phyloP scores from a whole-genome alignment of 2,329 filamentous ascomycete genomes.

The Cercospora janseana region DNA sequence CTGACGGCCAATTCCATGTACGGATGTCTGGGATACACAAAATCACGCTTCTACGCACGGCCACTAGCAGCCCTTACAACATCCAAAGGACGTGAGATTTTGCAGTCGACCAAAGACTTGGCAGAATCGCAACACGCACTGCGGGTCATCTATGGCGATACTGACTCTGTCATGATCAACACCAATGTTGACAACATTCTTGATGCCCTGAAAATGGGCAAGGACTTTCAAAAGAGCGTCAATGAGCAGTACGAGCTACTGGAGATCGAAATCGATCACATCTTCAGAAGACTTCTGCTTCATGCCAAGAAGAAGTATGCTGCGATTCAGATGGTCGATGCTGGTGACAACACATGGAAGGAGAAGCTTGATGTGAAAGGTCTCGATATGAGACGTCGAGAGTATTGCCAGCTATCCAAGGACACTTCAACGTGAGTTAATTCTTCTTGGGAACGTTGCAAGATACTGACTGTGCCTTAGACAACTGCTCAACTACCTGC shows the following conservation, averaged over 20 bases:
- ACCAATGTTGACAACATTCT: conserved; percentile 92
- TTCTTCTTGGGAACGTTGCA: not conserved
- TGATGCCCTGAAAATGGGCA: conserved; percentile 85
- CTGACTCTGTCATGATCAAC: conserved; percentile 99
- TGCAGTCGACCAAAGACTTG: conserved; percentile 91
- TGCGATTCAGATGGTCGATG: conserved; percentile 87
- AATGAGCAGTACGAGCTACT: conserved; percentile 90
- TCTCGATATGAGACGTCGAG: conserved; percentile 94
- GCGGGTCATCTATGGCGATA: conserved; percentile 97
- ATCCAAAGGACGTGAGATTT: conserved; percentile 95
- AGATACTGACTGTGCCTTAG: conserved; percentile 39
- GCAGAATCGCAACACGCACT: conserved; percentile 80
- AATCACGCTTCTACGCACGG: conserved; percentile 94
- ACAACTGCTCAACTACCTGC: conserved; percentile 85
- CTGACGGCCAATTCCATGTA: conserved; percentile 99
- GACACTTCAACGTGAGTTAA: conserved; percentile 70
- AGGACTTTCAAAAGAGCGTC: conserved; percentile 91
- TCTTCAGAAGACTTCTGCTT: conserved; percentile 87
- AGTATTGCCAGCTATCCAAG: conserved; percentile 94
- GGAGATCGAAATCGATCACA: conserved; percentile 97
- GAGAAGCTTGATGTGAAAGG: conserved; percentile 98
- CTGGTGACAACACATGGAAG: conserved; percentile 76
- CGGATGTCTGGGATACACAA: conserved; percentile 93
- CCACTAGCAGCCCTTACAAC: conserved; percentile 94
- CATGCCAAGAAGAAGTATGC: conserved; percentile 99